phyloP scores from a whole-genome alignment of 352 stramenopile genomes.

The Pythium sukuiense region DNA sequence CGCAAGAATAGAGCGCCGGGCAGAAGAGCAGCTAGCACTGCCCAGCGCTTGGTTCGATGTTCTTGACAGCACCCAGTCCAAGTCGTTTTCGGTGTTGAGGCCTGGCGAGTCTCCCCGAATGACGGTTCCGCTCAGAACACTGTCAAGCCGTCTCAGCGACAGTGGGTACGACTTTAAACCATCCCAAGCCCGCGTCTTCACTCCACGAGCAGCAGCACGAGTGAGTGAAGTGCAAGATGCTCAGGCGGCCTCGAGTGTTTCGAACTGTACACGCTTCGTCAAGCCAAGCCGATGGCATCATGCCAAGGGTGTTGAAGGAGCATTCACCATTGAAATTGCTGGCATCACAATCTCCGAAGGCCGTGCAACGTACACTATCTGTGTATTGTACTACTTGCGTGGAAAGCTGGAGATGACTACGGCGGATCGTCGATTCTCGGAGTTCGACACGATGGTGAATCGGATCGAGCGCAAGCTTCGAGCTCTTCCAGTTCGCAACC shows the following conservation, averaged over 20 bases:
- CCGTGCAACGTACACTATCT: conserved; percentile 61
- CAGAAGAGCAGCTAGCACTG: conserved; percentile 39
- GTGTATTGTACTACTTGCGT: conserved; percentile 50
- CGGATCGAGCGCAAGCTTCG: conserved; percentile 59
- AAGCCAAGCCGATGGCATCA: conserved; percentile 48
- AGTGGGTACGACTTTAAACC: conserved; percentile 27
- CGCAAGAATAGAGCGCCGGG: conserved; percentile 58
- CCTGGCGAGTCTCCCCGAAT: conserved; percentile 29
- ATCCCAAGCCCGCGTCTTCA: not conserved
- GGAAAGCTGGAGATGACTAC: conserved; percentile 43
- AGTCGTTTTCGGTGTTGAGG: conserved; percentile 39
- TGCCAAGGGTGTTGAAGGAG: conserved; percentile 43
- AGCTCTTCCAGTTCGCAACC: conserved; percentile 40
- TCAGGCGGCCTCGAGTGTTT: conserved; percentile 11
- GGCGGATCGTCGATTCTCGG: conserved; percentile 64
- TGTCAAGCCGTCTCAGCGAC: conserved; percentile 32
- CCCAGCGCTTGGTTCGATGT: conserved; percentile 66
- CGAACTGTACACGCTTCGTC: conserved; percentile 58
- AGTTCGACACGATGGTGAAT: conserved; percentile 61
- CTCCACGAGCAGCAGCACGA: not conserved
- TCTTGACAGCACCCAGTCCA: conserved; percentile 32
- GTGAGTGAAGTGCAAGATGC: not conserved
- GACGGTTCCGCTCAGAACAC: conserved; percentile 16
- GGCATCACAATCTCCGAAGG: conserved; percentile 47
- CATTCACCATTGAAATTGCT: conserved; percentile 75